These are phyloP conservation scores for Microsporum ferrugineum DNA, from an alignment of 2,329 filamentous ascomycete species.

Conservation along the genomic window DNA sequence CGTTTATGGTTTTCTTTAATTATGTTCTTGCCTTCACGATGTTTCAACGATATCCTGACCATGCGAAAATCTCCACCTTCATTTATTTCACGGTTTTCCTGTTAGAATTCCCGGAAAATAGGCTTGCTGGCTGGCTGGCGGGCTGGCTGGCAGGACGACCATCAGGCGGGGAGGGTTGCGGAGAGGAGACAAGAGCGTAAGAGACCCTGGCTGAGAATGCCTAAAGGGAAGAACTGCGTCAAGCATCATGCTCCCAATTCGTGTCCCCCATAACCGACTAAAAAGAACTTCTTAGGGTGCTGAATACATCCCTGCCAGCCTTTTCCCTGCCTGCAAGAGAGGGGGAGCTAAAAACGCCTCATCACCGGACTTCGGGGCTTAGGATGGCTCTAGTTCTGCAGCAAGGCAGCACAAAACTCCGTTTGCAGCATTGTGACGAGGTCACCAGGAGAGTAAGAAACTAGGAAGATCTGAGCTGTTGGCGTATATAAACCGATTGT, in stretches of 20 bases:
- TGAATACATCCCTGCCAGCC: background rate
- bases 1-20: constrained; percentile 1
- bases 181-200: background rate
- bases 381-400: background rate
- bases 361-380: constrained; percentile 1
- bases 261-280: background rate
- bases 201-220: background rate
- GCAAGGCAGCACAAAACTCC: background rate
- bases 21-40: background rate
- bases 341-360: background rate
- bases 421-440: background rate
- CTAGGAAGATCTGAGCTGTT: background rate
- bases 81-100: background rate
- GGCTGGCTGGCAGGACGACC: background rate
- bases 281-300: background rate
- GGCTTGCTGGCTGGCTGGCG: background rate
- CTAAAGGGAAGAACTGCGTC: background rate
- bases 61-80: background rate
- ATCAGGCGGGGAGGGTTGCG: background rate
- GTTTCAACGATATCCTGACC: background rate
- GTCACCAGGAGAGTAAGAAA: background rate
- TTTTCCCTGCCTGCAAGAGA: background rate
- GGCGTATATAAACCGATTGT: background rate
- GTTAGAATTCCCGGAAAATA: background rate
- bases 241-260: background rate